Percentiles rank a stretch among this genome's conserved stretches.
phyloP scores from a whole-genome alignment of 768 basidiomycete species.

The Hericium alpestre region DNA sequence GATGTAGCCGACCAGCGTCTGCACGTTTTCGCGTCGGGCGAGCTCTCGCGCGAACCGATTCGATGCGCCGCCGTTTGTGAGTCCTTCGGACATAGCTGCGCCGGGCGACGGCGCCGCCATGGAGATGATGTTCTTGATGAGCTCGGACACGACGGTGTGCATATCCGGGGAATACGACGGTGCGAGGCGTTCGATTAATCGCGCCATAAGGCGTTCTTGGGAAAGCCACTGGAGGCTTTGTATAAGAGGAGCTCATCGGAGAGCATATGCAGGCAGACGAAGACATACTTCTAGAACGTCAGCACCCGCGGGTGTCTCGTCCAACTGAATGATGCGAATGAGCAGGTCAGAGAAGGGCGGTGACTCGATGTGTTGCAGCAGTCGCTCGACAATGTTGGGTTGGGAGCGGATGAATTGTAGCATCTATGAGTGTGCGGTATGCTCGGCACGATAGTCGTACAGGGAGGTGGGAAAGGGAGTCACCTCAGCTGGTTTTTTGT shows the following conservation, averaged over 20 bases:
- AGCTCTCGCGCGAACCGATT: constrained; percentile 87
- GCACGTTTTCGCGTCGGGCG: constrained; percentile 60
- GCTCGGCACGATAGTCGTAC: constrained; percentile 20
- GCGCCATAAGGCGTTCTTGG: constrained; percentile 69
- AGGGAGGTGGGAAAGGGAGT: constrained; percentile 21
- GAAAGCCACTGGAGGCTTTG: constrained; percentile 68
- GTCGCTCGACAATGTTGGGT: constrained; percentile 67
- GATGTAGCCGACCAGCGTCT: constrained; percentile 65
- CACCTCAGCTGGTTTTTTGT: constrained; percentile 85
- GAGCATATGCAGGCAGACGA: constrained; percentile 19
- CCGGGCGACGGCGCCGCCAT: constrained; percentile 84
- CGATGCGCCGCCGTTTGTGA: constrained; percentile 62
- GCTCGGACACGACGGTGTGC: constrained; percentile 80
- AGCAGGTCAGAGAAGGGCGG: constrained; percentile 88
- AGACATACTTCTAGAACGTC: constrained; percentile 80
- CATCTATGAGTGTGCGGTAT: constrained; percentile 49
- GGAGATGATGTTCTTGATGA: constrained; percentile 90
- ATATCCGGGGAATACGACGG: constrained; percentile 64
- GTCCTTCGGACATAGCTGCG: constrained; percentile 57
- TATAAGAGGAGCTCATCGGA: constrained; percentile 22
- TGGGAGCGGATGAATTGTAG: constrained; percentile 82
- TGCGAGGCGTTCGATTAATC: constrained; percentile 73
- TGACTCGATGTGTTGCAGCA: constrained; percentile 79
- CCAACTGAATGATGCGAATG: constrained; percentile 80
- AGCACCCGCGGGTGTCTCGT: constrained; percentile 70